Conservation (phyloP, 78 protist species). For the Chrysochromulina parva region DNA sequence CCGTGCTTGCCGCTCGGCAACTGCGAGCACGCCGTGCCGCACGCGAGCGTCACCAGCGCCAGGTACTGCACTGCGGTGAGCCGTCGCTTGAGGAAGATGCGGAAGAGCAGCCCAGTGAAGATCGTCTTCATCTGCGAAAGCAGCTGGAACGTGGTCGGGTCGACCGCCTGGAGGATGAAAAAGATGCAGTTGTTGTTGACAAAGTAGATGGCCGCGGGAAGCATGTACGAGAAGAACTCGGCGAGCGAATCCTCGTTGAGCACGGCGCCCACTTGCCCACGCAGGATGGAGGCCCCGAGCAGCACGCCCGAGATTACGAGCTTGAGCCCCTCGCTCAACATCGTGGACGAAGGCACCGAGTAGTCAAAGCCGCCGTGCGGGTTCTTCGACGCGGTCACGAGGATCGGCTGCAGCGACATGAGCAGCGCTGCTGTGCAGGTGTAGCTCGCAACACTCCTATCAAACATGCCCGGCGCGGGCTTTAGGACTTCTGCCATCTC, state of each 20-base stretch:
- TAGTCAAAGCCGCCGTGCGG: background rate
- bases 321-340: background rate
- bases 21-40: conserved; percentile 1
- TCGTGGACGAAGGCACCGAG: background rate
- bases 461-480: background rate
- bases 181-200: background rate
- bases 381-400: background rate
- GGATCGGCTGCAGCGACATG: conserved; percentile 2
- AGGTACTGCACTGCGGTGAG: background rate
- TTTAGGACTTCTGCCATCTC: too few relatives aligned
- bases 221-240: background rate
- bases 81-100: background rate
- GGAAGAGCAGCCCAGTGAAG: conserved; percentile 18
- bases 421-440: background rate
- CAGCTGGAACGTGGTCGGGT: background rate
- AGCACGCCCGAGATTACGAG: background rate
- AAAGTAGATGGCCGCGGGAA: conserved; percentile 19
- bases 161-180: background rate
- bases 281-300: background rate
- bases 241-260: background rate
- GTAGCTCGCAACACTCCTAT: background rate
- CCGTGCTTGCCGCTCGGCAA: background rate
- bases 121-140: conserved; percentile 13
- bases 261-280: background rate
- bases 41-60: background rate